Base-by-base conservation (phyloP, 169 alveolate genomes). In the Plasmodium reichenowi region DNA sequence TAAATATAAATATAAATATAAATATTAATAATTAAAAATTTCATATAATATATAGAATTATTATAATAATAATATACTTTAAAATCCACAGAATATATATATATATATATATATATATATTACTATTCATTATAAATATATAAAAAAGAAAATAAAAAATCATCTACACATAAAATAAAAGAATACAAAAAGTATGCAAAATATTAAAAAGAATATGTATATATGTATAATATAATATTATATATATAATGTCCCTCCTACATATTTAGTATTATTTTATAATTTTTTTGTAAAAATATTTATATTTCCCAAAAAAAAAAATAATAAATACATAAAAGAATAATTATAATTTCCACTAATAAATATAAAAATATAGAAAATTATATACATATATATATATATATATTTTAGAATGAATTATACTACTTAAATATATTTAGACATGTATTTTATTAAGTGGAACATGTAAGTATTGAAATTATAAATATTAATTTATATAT, bases 11-110 rank as follows among this genome's bases (percentile, higher is more conserved):
- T n/a, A n/a, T 9, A 45, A 45, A 15, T 45, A 45, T 20, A 38
- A 47, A 29, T 29, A 29, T 29, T 29, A 29, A 29, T 29, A 29
- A 29, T 29, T 29, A 29, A 29, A 29, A 29, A 29, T 29, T 1
- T 29, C 38, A 29, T 29, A 29, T 29, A 29, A 29, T 29, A 29
- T 29, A 29, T 29, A 29, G 38, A 29, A 29, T 29, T 29, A 29
- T 29, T 24, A 24, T 24, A 29, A 29, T 29, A 29, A 29, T 29
- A 29, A 29, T 29, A 47, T 20, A 70, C 66, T 70, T 70, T 20
- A 70, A 70, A 70, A 48, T 70, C 26, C 78, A 70, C 47, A 45
- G 38, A 70, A 47, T 48, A 48, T 63, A 70, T 47, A 70, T 70
- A 47, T 43, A 70, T 50, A 70, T 50, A 70, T 63, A 70, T 47